phyloP scores from a whole-genome alignment of 2,329 filamentous ascomycete species.

The Trichophyton mentagrophytes region DNA sequence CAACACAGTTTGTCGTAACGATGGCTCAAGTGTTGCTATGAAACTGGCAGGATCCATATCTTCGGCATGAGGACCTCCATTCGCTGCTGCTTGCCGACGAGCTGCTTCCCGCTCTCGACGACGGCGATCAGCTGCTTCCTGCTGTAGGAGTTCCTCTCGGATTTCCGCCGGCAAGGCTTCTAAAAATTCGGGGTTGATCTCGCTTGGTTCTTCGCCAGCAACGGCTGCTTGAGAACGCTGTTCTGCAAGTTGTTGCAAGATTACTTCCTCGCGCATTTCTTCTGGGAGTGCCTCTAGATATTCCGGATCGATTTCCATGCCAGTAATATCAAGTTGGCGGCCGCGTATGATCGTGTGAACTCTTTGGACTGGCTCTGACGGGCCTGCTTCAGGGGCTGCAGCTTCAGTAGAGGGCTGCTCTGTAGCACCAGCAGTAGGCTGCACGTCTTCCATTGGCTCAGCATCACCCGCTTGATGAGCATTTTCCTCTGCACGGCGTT shows the following conservation, averaged over 20 bases:
- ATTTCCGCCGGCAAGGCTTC: conserved; percentile 85
- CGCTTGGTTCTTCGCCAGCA: conserved; percentile 50
- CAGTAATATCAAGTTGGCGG: conserved; percentile 82
- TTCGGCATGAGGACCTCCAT: conserved; percentile 44
- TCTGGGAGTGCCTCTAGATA: conserved; percentile 97
- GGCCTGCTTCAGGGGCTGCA: conserved; percentile 34
- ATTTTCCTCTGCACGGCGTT: conserved; percentile 47
- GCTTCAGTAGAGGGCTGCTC: conserved; percentile 21
- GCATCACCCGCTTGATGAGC: conserved; percentile 32
- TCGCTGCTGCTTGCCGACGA: conserved; percentile 51
- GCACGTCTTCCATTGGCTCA: conserved; percentile 66
- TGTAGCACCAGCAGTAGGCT: conserved; percentile 36
- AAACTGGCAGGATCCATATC: conserved; percentile 94
- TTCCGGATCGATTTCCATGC: conserved; percentile 83
- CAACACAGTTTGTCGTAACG: conserved; percentile 71
- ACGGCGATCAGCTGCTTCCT: conserved; percentile 79
- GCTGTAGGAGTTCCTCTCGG: conserved; percentile 76
- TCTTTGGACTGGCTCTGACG: conserved; percentile 42
- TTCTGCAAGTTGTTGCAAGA: conserved; percentile 76
- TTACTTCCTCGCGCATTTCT: conserved; percentile 88
- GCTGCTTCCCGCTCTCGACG: conserved; percentile 74
- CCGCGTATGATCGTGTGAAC: conserved; percentile 75
- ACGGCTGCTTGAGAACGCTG: conserved; percentile 64
- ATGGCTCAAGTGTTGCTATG: conserved; percentile 74
- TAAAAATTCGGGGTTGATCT: conserved; percentile 81